These are phyloP conservation scores for Teratosphaeria destructans DNA, from an alignment of 2,329 filamentous ascomycete genomes.

Conservation along the genomic window DNA sequence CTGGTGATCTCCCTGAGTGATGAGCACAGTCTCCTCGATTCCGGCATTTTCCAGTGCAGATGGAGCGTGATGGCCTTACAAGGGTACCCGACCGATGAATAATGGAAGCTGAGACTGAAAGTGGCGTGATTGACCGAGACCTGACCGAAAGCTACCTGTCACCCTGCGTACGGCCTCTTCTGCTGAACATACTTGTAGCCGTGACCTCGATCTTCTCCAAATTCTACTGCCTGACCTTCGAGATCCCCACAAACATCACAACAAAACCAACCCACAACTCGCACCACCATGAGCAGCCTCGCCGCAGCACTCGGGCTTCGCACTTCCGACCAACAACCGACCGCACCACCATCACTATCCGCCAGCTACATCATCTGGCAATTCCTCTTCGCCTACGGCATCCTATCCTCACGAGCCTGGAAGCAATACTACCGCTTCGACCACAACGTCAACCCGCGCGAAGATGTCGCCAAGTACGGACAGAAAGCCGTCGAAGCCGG, in stretches of 20 bases:
- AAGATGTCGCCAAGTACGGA: slow-evolving; percentile 39
- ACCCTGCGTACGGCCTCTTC: too few species aligned
- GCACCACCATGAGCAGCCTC: not conserved
- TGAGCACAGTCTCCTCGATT: too few species aligned
- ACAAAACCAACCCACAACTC: not conserved
- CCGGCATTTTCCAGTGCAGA: too few species aligned
- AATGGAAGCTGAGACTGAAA: not conserved
- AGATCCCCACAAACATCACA: not conserved
- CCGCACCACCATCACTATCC: slow-evolving; percentile 12
- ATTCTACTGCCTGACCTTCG: not conserved
- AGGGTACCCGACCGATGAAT: not conserved
- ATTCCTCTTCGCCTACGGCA: slow-evolving; percentile 36
- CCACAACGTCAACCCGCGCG: slow-evolving; percentile 37
- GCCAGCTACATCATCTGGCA: slow-evolving; percentile 29
- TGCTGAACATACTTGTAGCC: not conserved
- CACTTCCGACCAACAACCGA: not conserved
- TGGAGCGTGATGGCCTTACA: not conserved
- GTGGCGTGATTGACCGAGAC: not conserved
- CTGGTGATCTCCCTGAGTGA: too few species aligned
- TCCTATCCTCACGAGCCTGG: slow-evolving; percentile 34
- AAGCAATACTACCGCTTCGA: slow-evolving; percentile 37
- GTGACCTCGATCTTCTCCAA: not conserved
- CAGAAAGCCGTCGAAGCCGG: slow-evolving; percentile 29
- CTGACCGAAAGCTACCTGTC: not conserved
- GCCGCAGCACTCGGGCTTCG: not conserved